phyloP scores from a whole-genome alignment of 192 early-diverging fungal species.

The Backusella morwellensis region DNA sequence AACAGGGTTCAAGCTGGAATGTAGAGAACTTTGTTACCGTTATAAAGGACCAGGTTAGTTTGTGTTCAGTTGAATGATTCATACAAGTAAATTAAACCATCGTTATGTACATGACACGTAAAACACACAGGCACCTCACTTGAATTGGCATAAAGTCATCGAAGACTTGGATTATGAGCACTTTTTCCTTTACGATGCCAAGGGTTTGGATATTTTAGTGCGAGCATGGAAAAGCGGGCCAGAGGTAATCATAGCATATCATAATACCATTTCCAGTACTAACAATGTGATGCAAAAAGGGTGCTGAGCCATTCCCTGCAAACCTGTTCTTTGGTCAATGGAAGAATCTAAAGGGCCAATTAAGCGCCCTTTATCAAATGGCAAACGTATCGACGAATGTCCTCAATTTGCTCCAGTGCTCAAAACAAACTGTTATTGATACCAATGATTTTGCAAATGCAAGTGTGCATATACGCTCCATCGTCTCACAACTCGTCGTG shows the following conservation, averaged over 20 bases:
- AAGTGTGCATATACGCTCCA: constrained; percentile 40
- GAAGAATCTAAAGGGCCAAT: constrained; percentile 67
- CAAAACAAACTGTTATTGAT: constrained; percentile 52
- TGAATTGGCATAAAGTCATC: constrained; percentile 66
- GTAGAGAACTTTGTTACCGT: constrained; percentile 57
- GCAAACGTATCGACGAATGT: constrained; percentile 56
- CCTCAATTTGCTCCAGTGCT: constrained; percentile 53
- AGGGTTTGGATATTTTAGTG: constrained; percentile 61
- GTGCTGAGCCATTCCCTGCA: constrained; percentile 61
- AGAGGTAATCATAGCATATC: not conserved
- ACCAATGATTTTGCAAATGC: constrained; percentile 52
- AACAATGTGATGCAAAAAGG: constrained; percentile 34
- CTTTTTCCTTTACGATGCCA: constrained; percentile 51
- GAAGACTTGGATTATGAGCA: constrained; percentile 62
- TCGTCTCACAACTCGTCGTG: constrained; percentile 47
- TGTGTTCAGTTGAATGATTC: not conserved
- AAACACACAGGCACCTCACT: constrained; percentile 41
- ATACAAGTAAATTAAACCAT: not conserved
- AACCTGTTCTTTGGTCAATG: constrained; percentile 71
- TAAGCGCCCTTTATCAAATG: constrained; percentile 65
- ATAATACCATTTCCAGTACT: not conserved
- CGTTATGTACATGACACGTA: not conserved
- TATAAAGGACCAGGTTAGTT: constrained; percentile 52
- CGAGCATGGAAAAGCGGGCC: constrained; percentile 50
- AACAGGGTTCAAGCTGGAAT: constrained; percentile 54